Percentiles rank a stretch among this genome's conserved stretches.
Conservation (phyloP, 139 green algal species). For the Volvox reticuliferus region DNA sequence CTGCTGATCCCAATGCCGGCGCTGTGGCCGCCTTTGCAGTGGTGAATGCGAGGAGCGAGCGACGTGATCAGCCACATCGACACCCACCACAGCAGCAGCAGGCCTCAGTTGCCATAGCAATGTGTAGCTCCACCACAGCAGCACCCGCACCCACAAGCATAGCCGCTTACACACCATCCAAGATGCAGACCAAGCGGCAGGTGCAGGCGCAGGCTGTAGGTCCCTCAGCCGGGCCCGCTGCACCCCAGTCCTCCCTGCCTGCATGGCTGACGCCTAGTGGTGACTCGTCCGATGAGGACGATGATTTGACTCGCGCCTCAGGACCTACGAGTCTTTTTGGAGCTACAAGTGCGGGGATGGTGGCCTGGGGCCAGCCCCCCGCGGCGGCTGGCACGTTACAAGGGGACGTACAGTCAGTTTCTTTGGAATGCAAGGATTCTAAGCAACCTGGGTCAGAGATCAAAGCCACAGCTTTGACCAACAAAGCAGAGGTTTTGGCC, state of each 20-base stretch:
- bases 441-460: too few relatives aligned
- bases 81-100: neutral
- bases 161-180: neutral
- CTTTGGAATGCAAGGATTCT: too few relatives aligned
- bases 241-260: neutral
- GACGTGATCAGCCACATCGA: neutral
- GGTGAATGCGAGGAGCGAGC: neutral
- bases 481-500: too few relatives aligned
- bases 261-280: constrained; percentile 18
- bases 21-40: neutral
- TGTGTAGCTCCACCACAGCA: neutral
- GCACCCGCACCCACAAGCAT: neutral
- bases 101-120: neutral
- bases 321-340: neutral
- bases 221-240: neutral
- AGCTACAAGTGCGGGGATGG: neutral
- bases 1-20: neutral
- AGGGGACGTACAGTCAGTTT: too few relatives aligned
- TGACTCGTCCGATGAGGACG: constrained; percentile 13
- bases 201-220: neutral
- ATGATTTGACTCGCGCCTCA: neutral
- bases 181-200: neutral
- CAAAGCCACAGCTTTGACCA: too few relatives aligned
- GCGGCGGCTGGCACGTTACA: too few relatives aligned
- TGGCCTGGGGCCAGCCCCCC: neutral